Conservation (phyloP, 371 early-diverging fungal species). For the Dentiscutata heterogama region DNA sequence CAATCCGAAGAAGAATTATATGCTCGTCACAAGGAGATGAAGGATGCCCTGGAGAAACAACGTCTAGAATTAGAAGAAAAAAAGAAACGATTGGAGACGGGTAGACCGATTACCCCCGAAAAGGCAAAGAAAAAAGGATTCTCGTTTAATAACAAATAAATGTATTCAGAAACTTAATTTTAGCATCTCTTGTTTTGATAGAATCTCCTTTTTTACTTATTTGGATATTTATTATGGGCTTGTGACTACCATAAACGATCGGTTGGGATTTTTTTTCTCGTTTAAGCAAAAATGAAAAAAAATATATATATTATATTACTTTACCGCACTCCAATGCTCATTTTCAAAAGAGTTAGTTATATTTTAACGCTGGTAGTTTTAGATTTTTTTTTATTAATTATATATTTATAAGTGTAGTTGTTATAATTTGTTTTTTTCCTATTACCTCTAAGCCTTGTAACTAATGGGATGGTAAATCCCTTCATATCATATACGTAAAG, state of each 20-base stretch:
- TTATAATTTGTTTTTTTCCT: background rate
- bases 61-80: constrained; percentile 93
- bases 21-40: constrained; percentile 97
- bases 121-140: constrained; percentile 84
- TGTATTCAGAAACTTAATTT: constrained; percentile 31
- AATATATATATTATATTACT: background rate
- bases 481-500: background rate
- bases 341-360: background rate
- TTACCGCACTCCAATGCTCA: background rate
- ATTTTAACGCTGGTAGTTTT: constrained; percentile 37
- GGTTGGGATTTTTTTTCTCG: background rate
- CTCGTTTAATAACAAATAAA: constrained; percentile 71
- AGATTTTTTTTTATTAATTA: background rate
- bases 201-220: background rate
- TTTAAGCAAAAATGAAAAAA: background rate
- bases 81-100: constrained; percentile 88
- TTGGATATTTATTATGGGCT: background rate
- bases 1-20: constrained; percentile 97
- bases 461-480: background rate
- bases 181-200: background rate
- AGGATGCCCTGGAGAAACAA: constrained; percentile 95
- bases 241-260: background rate
- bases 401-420: constrained; percentile 19
- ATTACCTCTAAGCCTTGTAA: background rate
- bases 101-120: constrained; percentile 88